These are phyloP conservation scores for Clitopilus hobsonii DNA, from an alignment of 768 basidiomycete species.

Conservation along the genomic window DNA sequence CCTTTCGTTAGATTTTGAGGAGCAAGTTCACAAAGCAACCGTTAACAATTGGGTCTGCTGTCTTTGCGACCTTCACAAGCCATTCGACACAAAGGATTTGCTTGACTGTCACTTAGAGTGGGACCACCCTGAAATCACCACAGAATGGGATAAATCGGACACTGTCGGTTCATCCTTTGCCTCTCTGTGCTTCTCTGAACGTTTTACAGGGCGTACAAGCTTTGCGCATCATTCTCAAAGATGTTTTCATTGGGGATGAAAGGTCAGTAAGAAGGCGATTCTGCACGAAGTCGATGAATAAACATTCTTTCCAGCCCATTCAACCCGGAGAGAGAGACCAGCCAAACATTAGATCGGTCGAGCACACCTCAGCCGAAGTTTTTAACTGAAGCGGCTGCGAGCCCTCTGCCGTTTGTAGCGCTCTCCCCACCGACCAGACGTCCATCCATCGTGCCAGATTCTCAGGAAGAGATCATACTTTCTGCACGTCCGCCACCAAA, in stretches of 20 bases:
- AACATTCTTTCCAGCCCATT: neutral
- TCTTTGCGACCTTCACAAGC: constrained; percentile 42
- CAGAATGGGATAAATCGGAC: constrained; percentile 29
- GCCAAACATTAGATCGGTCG: neutral
- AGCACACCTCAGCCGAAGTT: neutral
- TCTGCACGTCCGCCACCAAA: constrained; percentile 2
- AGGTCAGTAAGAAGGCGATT: neutral
- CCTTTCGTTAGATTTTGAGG: constrained; percentile 12
- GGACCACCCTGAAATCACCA: constrained; percentile 41
- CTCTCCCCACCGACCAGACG: constrained; percentile 4
- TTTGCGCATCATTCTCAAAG: neutral
- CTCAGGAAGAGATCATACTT: neutral
- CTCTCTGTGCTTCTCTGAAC: neutral
- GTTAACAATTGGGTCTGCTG: constrained; percentile 45
- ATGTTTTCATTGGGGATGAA: neutral
- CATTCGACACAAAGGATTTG: constrained; percentile 36
- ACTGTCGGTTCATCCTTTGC: neutral
- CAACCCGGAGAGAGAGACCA: neutral
- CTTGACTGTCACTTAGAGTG: constrained; percentile 42
- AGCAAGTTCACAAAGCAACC: constrained; percentile 15
- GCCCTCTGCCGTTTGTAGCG: constrained; percentile 7
- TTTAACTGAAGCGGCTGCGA: neutral
- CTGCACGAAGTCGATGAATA: no score
- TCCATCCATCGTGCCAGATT: neutral
- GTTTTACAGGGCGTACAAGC: neutral